Conservation (phyloP, 352 stramenopile genomes). For the Aphanomyces cochlioides region DNA sequence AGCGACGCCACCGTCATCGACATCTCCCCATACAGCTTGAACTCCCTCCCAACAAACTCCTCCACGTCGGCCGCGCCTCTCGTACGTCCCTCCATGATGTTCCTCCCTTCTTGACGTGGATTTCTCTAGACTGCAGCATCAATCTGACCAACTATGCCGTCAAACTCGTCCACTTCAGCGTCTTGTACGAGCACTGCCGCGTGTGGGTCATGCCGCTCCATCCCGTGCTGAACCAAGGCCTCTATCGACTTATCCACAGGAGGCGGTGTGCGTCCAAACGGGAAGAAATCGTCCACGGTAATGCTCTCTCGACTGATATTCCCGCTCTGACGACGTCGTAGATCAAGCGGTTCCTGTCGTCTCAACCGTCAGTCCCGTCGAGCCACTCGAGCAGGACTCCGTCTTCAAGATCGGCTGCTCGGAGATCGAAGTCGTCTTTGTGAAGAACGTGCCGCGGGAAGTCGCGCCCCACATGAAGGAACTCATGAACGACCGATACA, state of each 20-base stretch:
- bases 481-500: slow-evolving; percentile 16
- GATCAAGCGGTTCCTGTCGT: not conserved
- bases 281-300: not conserved
- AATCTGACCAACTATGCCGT: slow-evolving; percentile 9
- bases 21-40: slow-evolving; percentile 1
- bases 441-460: not conserved
- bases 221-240: slow-evolving; percentile 23
- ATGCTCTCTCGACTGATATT: not conserved
- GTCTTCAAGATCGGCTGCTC: slow-evolving; percentile 20
- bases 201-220: slow-evolving; percentile 18
- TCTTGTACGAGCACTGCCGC: slow-evolving; percentile 3
- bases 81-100: not conserved
- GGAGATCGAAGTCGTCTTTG: slow-evolving; percentile 19
- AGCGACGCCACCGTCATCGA: not conserved
- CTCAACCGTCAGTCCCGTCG: not conserved
- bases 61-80: slow-evolving; percentile 15
- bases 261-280: not conserved
- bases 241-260: slow-evolving; percentile 22
- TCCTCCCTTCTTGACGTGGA: not conserved
- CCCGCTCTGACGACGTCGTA: not conserved
- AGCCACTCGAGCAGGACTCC: not conserved
- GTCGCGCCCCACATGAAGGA: slow-evolving; percentile 11
- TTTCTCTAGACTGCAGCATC: slow-evolving; percentile 21
- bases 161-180: slow-evolving; percentile 23
- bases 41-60: slow-evolving; percentile 14